phyloP scores from a whole-genome alignment of 257 asterid species.

The Salvia hispanica region DNA sequence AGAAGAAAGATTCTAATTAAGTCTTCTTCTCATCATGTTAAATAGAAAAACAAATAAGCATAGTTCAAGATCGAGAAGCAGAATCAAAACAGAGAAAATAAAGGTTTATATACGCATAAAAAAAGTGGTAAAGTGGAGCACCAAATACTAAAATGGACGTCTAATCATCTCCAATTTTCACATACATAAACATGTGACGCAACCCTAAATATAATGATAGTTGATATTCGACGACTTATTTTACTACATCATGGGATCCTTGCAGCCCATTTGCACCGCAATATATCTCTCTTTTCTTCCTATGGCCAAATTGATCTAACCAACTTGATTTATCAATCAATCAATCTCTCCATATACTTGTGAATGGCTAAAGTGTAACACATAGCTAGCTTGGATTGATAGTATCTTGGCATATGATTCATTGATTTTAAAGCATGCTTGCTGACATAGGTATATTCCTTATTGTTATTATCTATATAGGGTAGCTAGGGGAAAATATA shows the following conservation, averaged over 20 bases:
- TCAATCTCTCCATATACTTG: background rate
- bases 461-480: background rate
- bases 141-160: constrained; percentile 41
- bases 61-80: background rate
- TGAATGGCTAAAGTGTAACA: constrained; percentile 15
- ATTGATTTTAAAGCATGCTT: background rate
- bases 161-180: constrained; percentile 48
- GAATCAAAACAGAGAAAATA: background rate
- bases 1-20: too few relatives aligned
- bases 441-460: constrained; percentile 5
- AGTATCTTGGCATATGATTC: constrained; percentile 29
- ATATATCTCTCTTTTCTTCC: background rate
- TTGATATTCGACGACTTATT: constrained; percentile 12
- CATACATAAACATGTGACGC: background rate
- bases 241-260: constrained; percentile 33
- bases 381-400: constrained; percentile 1
- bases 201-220: constrained; percentile 1
- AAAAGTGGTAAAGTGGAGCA: constrained; percentile 36
- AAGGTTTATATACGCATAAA: background rate
- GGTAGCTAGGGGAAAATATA: background rate
- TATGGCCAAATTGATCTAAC: constrained; percentile 1
- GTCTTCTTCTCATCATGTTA: too few relatives aligned
- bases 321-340: background rate
- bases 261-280: constrained; percentile 34
- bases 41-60: background rate